Percentiles rank a stretch among this genome's conserved stretches.
Conservation (phyloP, 2,329 filamentous ascomycete species). For the Apiospora hydei region DNA sequence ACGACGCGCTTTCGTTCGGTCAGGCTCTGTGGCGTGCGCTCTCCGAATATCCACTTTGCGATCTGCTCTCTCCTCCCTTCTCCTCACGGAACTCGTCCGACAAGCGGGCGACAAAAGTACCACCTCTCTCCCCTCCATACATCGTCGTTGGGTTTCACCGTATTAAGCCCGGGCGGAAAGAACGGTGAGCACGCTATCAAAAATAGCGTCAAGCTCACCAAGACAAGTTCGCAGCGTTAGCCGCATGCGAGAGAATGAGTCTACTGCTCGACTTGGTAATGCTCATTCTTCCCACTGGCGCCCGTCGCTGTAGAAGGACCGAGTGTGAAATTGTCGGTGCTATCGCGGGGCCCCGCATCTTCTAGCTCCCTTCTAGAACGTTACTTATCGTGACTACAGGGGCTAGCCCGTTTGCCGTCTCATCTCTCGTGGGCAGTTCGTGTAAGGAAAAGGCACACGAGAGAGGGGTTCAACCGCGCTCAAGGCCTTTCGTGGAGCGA, state of each 20-base stretch:
- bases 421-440: not conserved
- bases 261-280: not conserved
- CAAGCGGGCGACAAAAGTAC: not conserved
- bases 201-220: not conserved
- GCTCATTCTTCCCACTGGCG: not conserved
- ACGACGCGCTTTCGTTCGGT: not conserved
- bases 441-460: not conserved
- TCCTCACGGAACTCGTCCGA: not conserved
- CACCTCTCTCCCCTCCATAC: not conserved
- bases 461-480: too few relatives aligned
- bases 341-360: conserved; percentile 23
- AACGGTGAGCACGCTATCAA: not conserved
- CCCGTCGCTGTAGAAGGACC: conserved; percentile 10
- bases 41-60: not conserved
- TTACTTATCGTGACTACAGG: not conserved
- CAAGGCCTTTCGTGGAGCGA: not conserved
- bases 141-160: not conserved
- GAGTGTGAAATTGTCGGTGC: not conserved
- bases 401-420: not conserved
- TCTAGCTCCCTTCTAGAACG: conserved; percentile 19
- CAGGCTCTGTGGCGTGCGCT: not conserved
- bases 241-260: not conserved
- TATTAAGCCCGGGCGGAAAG: conserved; percentile 11
- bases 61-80: not conserved
- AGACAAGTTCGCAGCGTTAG: not conserved